Conservation (phyloP, 371 early-diverging fungal genomes). For the Rhizopus microsporus region DNA sequence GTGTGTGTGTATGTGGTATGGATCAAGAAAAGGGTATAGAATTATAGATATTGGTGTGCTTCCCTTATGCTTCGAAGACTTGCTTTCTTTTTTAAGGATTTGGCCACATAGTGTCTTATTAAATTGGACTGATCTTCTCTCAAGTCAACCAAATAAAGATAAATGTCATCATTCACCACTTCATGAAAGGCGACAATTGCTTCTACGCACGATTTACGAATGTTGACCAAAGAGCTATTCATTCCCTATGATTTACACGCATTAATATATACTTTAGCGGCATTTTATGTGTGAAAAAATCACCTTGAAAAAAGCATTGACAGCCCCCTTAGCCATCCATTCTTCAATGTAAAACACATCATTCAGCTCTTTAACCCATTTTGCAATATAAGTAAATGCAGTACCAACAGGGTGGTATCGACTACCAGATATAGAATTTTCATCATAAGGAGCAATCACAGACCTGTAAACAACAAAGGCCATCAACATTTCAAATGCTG, state of each 20-base stretch:
- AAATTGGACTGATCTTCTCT: constrained; percentile 48
- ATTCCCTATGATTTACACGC: constrained; percentile 29
- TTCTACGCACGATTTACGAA: constrained; percentile 52
- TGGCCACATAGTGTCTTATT: constrained; percentile 46
- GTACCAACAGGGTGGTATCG: constrained; percentile 49
- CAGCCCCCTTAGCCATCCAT: constrained; percentile 43
- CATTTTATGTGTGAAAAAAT: constrained; percentile 1
- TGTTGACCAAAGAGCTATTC: constrained; percentile 41
- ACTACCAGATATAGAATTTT: constrained; percentile 16
- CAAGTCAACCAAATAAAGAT: constrained; percentile 39
- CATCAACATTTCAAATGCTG: constrained; percentile 47
- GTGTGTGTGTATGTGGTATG: not conserved
- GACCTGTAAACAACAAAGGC: constrained; percentile 40
- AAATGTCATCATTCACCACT: constrained; percentile 44
- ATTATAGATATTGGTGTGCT: constrained; percentile 25
- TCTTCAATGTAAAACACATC: constrained; percentile 44
- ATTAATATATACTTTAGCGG: not conserved
- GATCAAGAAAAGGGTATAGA: constrained; percentile 8
- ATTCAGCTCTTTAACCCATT: constrained; percentile 41
- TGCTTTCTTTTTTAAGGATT: constrained; percentile 43
- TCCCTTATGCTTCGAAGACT: constrained; percentile 39
- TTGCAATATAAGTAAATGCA: constrained; percentile 51
- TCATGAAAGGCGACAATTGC: constrained; percentile 53
- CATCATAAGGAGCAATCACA: constrained; percentile 22
- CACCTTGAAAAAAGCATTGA: constrained; percentile 45